These are phyloP conservation scores for Boletellus ananas DNA, from an alignment of 768 basidiomycete species.

Conservation along the genomic window DNA sequence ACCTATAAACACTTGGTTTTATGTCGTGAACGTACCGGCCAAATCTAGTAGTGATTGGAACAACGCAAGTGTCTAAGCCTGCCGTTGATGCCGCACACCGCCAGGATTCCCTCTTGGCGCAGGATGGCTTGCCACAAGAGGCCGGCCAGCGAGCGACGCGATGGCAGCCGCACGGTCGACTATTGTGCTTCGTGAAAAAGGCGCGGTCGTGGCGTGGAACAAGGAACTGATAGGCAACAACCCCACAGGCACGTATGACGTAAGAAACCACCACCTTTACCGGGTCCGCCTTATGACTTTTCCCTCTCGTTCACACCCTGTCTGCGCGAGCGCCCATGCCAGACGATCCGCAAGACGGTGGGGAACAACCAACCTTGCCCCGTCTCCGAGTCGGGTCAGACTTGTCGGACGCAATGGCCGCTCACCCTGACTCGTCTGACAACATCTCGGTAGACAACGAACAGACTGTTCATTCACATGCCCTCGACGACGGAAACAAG, in stretches of 20 bases:
- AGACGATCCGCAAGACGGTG: not conserved
- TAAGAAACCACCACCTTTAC: not conserved
- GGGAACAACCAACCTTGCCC: not conserved
- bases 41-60: too few species aligned
- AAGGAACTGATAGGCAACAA: not conserved
- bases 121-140: too few species aligned
- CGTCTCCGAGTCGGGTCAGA: constrained; percentile 10
- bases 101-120: too few species aligned
- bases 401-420: not conserved
- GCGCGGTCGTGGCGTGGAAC: not conserved
- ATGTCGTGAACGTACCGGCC: too few species aligned
- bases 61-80: too few species aligned
- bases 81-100: too few species aligned
- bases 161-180: too few species aligned
- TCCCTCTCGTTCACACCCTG: not conserved
- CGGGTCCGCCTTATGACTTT: not conserved
- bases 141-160: too few species aligned
- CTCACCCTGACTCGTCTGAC: not conserved
- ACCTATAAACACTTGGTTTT: too few species aligned
- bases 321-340: constrained; percentile 6
- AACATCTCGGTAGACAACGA: not conserved
- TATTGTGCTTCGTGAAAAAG: too few species aligned
- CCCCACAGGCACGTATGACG: not conserved
- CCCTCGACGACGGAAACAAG: not conserved
- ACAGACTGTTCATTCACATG: not conserved